phyloP scores from a whole-genome alignment of 169 alveolate genomes.

The Plasmodium reichenowi region DNA sequence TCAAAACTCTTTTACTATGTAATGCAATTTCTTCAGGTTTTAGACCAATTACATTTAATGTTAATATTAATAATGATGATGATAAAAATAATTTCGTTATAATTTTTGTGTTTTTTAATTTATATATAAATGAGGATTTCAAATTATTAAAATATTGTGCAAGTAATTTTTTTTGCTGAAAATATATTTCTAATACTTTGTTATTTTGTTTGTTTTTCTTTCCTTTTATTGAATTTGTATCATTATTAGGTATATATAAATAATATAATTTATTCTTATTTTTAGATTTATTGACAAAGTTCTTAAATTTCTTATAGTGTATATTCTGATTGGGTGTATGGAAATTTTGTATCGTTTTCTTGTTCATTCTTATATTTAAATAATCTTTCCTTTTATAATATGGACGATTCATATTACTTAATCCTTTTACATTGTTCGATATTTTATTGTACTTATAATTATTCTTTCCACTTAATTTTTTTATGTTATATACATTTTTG shows the following conservation, averaged over 20 bases:
- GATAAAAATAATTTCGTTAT: constrained; percentile 51
- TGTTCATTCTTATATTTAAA: constrained; percentile 46
- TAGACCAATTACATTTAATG: constrained; percentile 47
- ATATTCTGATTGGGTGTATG: constrained; percentile 15
- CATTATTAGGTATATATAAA: constrained; percentile 47
- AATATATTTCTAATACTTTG: constrained; percentile 18
- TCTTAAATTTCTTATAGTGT: constrained; percentile 31
- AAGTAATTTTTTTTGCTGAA: constrained; percentile 15
- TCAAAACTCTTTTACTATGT: constrained; percentile 61
- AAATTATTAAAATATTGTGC: constrained; percentile 30
- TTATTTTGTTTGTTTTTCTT: constrained; percentile 25
- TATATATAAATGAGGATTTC: constrained; percentile 46
- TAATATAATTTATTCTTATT: constrained; percentile 50
- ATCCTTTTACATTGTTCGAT: neutral
- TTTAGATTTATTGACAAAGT: constrained; percentile 26
- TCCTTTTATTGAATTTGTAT: neutral
- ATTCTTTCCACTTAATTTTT: constrained; percentile 10
- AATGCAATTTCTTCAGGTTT: constrained; percentile 74
- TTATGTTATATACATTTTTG: constrained; percentile 23
- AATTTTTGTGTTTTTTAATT: constrained; percentile 39
- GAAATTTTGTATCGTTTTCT: constrained; percentile 8
- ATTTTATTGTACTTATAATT: constrained; percentile 6
- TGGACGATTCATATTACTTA: constrained; percentile 13
- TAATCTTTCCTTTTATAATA: constrained; percentile 25
- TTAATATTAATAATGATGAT: constrained; percentile 30